A percentile compares a stretch with the other conserved stretches of the same genome.
These are phyloP conservation scores for Cladophialophora carrionii DNA, from an alignment of 2,329 filamentous ascomycete species.

Conservation along the genomic window DNA sequence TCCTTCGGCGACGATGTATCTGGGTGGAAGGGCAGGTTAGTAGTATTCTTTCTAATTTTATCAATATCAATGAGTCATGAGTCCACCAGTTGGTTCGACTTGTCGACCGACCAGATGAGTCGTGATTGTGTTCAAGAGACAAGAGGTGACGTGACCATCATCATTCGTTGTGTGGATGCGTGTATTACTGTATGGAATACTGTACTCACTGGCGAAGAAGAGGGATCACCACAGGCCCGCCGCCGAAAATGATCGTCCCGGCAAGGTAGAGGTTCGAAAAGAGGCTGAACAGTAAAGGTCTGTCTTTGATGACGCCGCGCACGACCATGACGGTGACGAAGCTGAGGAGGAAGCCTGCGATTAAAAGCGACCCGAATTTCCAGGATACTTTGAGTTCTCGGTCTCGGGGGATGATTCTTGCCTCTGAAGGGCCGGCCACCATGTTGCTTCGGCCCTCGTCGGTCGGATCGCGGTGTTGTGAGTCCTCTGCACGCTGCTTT, in stretches of 20 bases:
- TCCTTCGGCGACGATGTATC: slow-evolving; percentile 65
- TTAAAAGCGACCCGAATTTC: slow-evolving; percentile 46
- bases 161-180: neutral
- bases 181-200: neutral
- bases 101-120: no score
- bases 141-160: neutral
- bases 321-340: slow-evolving; percentile 63
- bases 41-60: neutral
- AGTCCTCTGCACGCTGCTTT: neutral
- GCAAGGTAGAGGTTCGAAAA: slow-evolving; percentile 76
- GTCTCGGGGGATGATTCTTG: slow-evolving; percentile 11
- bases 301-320: slow-evolving; percentile 45
- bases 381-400: slow-evolving; percentile 41
- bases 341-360: slow-evolving; percentile 56
- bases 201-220: slow-evolving; percentile 52
- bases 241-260: slow-evolving; percentile 69
- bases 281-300: slow-evolving; percentile 59
- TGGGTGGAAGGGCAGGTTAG: slow-evolving; percentile 31
- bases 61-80: no score
- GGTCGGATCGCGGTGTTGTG: neutral
- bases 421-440: neutral
- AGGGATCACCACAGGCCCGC: slow-evolving; percentile 68
- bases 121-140: neutral
- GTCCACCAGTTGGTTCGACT: neutral
- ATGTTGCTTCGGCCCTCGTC: neutral